Conservation (phyloP, 257 asterid species). For the Henckelia pumila region DNA sequence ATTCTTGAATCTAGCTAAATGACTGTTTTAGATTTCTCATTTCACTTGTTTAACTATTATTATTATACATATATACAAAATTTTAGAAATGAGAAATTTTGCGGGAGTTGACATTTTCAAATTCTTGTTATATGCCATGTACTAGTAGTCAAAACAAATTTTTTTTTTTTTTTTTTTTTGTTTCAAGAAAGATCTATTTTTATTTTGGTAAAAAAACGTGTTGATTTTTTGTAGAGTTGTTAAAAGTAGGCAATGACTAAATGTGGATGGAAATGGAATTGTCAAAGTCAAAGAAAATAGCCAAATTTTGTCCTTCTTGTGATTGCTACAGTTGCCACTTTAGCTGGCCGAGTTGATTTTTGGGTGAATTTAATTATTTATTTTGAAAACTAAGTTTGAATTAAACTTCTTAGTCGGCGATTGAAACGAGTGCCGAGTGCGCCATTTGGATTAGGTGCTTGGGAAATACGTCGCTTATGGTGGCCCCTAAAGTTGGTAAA, state of each 20-base stretch:
- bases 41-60: too few relatives aligned
- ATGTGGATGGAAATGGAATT: too few relatives aligned
- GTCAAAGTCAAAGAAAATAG: background rate
- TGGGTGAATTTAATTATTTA: background rate
- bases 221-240: background rate
- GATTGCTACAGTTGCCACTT: background rate
- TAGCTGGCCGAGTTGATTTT: background rate
- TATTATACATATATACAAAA: too few relatives aligned
- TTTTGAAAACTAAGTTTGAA: background rate
- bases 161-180: too few relatives aligned
- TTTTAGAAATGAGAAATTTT: too few relatives aligned
- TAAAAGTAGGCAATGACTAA: background rate
- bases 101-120: background rate
- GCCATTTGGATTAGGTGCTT: background rate
- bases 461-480: background rate
- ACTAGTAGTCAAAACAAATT: background rate
- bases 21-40: too few relatives aligned
- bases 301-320: background rate
- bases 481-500: background rate
- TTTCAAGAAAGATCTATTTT: background rate
- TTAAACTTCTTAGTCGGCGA: too few relatives aligned
- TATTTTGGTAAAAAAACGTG: background rate
- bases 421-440: background rate
- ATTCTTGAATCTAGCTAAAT: background rate
- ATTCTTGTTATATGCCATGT: background rate